phyloP scores from a whole-genome alignment of 306 rosid species.

The Dalbergia cultrata region DNA sequence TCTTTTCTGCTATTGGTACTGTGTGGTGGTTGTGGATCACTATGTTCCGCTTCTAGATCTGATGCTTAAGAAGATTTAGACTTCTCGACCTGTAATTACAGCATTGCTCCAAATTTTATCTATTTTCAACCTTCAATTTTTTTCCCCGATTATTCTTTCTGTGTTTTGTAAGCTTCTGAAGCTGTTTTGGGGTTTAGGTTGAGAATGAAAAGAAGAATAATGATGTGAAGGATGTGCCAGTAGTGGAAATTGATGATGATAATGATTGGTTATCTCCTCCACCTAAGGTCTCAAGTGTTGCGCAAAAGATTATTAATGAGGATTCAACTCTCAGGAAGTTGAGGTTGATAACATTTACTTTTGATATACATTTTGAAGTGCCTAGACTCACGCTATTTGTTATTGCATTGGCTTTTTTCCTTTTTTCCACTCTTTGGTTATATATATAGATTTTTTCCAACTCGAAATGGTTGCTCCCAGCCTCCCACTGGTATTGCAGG shows the following conservation, averaged over 20 bases:
- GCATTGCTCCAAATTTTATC: not conserved
- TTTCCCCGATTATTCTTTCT: not conserved
- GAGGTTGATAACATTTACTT: conserved; percentile 58
- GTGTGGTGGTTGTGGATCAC: no score
- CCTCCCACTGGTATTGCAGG: not conserved
- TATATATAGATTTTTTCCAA: not conserved
- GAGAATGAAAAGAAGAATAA: conserved; percentile 41
- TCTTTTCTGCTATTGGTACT: no score
- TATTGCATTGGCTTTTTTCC: not conserved
- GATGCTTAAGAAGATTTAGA: conserved; percentile 63
- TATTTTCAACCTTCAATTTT: not conserved
- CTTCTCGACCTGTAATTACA: conserved; percentile 43
- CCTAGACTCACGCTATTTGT: conserved; percentile 7
- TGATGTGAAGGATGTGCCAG: conserved; percentile 30
- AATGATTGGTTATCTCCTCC: conserved; percentile 97
- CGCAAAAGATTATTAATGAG: conserved; percentile 46
- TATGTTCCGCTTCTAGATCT: no score
- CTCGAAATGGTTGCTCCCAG: not conserved
- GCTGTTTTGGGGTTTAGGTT: conserved; percentile 51
- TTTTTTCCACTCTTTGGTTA: not conserved
- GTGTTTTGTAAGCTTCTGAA: conserved; percentile 27
- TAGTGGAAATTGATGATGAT: conserved; percentile 68
- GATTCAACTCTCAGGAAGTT: conserved; percentile 76
- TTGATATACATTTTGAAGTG: not conserved
- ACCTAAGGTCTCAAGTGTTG: conserved; percentile 62